A percentile compares a stretch with the other conserved stretches of the same genome.
Evolutionary conservation across 139 green algal species (phyloP).

Genomic region (Diplosphaera chodatii): DNA sequence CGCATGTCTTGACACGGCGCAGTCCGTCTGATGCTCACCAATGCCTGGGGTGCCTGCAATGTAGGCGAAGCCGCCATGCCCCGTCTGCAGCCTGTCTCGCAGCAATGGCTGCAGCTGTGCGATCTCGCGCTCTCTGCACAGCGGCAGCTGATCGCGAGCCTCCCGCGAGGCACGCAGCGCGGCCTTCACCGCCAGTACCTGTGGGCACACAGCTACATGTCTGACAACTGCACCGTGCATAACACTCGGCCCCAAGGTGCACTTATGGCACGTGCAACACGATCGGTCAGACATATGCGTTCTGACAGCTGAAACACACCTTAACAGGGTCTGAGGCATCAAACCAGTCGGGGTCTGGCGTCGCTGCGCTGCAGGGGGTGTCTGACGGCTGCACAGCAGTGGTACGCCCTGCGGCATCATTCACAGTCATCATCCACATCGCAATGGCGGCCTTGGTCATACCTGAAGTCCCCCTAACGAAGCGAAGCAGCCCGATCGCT

Average conservation of each 20-base stretch:
- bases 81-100: background rate
- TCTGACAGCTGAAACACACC: background rate
- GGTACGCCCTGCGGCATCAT: no score
- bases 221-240: no score
- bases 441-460: no score
- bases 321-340: background rate
- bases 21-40: no score
- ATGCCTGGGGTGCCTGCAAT: background rate
- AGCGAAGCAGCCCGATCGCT: background rate
- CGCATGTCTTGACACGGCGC: no score
- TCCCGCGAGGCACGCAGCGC: background rate
- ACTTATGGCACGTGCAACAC: no score
- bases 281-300: no score
- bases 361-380: no score
- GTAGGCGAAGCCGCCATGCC: background rate
- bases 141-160: background rate
- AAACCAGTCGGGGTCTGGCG: background rate
- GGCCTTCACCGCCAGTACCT: background rate
- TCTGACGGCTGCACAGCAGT: no score
- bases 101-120: background rate
- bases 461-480: no score
- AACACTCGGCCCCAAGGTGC: no score
- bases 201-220: background rate
- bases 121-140: background rate
- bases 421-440: no score